A percentile compares a stretch with the other conserved stretches of the same genome.
phyloP scores from a whole-genome alignment of 2,329 filamentous ascomycete genomes.

The Xylaria sp. region DNA sequence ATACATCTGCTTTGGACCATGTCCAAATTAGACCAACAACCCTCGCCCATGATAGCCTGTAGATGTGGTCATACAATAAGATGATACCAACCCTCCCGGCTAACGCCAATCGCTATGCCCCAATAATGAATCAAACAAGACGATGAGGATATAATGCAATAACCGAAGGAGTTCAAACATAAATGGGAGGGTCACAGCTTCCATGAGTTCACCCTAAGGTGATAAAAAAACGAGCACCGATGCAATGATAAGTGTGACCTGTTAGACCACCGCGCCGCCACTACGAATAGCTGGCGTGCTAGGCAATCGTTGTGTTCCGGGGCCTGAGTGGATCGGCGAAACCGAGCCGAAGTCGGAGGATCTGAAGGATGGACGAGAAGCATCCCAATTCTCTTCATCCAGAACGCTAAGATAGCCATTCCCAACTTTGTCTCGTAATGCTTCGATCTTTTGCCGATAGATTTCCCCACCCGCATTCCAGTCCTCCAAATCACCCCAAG shows the following conservation, averaged over 20 bases:
- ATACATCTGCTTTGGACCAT: slow-evolving; percentile 2
- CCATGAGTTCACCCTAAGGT: slow-evolving; percentile 15
- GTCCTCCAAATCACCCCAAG: slow-evolving; percentile 55
- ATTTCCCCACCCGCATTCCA: slow-evolving; percentile 75
- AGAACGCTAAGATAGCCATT: slow-evolving; percentile 86
- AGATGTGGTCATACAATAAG: slow-evolving; percentile 27
- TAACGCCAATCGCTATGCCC: slow-evolving; percentile 46
- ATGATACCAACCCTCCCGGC: slow-evolving; percentile 32
- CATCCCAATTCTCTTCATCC: slow-evolving; percentile 74
- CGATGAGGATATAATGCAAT: slow-evolving; percentile 32
- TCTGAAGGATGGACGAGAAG: slow-evolving; percentile 47
- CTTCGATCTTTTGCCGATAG: slow-evolving; percentile 88
- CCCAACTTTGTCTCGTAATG: slow-evolving; percentile 82
- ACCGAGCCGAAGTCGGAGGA: slow-evolving; percentile 46
- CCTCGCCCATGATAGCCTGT: slow-evolving; percentile 22
- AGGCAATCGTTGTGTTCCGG: slow-evolving; percentile 45
- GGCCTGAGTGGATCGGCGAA: slow-evolving; percentile 46
- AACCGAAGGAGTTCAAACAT: slow-evolving; percentile 27
- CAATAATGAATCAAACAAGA: slow-evolving; percentile 35
- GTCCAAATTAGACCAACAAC: slow-evolving; percentile 1
- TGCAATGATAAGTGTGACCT: slow-evolving; percentile 14
- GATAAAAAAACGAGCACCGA: slow-evolving; percentile 21
- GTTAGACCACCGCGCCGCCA: slow-evolving; percentile 57
- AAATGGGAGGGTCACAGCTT: slow-evolving; percentile 22
- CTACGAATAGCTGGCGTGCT: slow-evolving; percentile 58